These are phyloP conservation scores for Hansenula lynferdii DNA, from an alignment of 1,139 yeast genomes.

Conservation along the genomic window DNA sequence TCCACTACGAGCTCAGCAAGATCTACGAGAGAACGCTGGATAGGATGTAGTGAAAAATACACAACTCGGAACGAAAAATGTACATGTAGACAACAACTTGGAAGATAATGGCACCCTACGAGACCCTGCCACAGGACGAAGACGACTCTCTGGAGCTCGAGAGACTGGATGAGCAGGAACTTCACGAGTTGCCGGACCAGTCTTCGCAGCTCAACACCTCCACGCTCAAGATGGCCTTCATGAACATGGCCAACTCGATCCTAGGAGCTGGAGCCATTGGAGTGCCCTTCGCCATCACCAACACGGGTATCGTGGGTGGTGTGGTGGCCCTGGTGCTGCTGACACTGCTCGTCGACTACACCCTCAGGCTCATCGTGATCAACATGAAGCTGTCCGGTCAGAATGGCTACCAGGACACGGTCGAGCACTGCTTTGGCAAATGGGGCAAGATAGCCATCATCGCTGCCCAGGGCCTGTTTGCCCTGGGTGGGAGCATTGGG, in stretches of 20 bases:
- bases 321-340: conserved; percentile 52
- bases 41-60: conserved; percentile 1
- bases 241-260: conserved; percentile 95
- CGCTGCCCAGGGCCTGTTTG: conserved; percentile 79
- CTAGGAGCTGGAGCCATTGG: conserved; percentile 96
- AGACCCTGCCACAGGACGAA: conserved; percentile 13
- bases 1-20: conserved; percentile 16
- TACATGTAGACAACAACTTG: conserved; percentile 1
- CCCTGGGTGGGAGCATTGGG: conserved; percentile 93
- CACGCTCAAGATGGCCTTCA: conserved; percentile 77
- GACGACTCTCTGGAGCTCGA: conserved; percentile 12
- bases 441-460: conserved; percentile 65
- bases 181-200: too few relatives aligned
- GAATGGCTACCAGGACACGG: conserved; percentile 82
- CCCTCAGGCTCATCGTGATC: conserved; percentile 71
- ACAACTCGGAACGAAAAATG: too few relatives aligned
- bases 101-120: conserved; percentile 5
- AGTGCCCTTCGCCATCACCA: conserved; percentile 82
- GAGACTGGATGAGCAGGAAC: too few relatives aligned
- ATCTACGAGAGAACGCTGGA: conserved; percentile 17
- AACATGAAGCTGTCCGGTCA: conserved; percentile 77
- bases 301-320: conserved; percentile 78
- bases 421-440: conserved; percentile 71
- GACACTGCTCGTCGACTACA: conserved; percentile 83
- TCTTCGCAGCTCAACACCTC: too few relatives aligned